Base-by-base conservation (phyloP, 192 early-diverging fungal genomes). In the Podila clonocystis region DNA sequence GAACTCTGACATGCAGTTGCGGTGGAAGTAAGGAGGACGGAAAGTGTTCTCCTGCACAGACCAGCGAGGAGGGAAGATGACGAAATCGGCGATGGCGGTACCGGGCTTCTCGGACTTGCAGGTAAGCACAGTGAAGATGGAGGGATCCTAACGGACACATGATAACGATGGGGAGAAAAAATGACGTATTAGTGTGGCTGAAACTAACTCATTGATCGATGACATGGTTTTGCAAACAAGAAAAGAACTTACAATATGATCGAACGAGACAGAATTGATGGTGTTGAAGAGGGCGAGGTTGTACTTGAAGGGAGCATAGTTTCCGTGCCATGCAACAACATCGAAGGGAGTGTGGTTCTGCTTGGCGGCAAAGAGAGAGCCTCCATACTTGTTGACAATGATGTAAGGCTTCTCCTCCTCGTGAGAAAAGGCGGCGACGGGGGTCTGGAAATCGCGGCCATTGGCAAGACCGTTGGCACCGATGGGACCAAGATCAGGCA, bases 1-100 rank as follows among this genome's bases (percentile, higher is more conserved):
- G 85, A 97, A 99, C 86, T 99, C 97, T 65, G 94, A 91, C 96
- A 97, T 97, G 84, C 91, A 96, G 88, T 99, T 99, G 59, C 97
- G 94, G 85, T 99, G 97, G 85, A 94, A 98, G 82, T 95, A 99
- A 48, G 97, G 97, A 58, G 96, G 97, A 24, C 97, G 90, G 86
- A 94, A 93, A 24, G 97, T 99, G 84, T 94, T 76, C 80, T 95
- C 92, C 68, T 93, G 94, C 26, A 97, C 96, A 65, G 93, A 94
- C 89, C 94, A 97, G 22, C 97, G 89, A 31, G 97, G 97, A 78
- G 97, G 96, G 82, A 99, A 99, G 24, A 97, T 95, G 59, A 96
- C 96, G 89, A 99, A 99, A 76, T 99, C 97, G 17, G 94, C 94
- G 26, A 97, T 83, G 1, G 97, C 95, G 2, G 90, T 90, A 58